Evolutionary conservation across 1,284 basidiomycete species (phyloP), one percentile per base, ranked within the genome.

Genomic region (Erythrobasidium hasegawianum): DNA sequence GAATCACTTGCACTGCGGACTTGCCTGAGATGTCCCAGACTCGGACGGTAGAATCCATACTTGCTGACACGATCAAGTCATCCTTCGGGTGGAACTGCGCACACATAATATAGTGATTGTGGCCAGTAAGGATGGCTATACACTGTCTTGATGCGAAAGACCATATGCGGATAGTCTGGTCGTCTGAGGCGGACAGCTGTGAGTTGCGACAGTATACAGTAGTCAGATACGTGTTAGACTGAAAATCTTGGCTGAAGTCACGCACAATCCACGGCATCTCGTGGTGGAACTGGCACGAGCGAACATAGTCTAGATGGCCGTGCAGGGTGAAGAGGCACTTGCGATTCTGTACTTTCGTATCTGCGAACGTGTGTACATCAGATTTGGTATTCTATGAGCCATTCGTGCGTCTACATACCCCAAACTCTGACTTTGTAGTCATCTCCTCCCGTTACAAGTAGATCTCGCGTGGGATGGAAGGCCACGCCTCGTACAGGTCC

Each of bases 101-200:
- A 66, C 91, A 81, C 78, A 77, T 98, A 80, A 98, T 92, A 79
- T 97, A 98, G 83, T 98, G 96, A 40, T 96, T 97, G 80, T 97
- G 95, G 5, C 95, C 94, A 0, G 93, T 96, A 55, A 98, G 85
- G 73, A 98, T 95, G 64, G 95, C 95, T 72, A 98, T 97, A 80
- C 95, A 98, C 75, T 94, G 93, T 68, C 96, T 83, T 53, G 90
- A 94, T 66, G 96, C 97, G 83, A 94, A 98, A 82, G 98, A 98
- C 96, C 96, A 98, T 80, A 98, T 96, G 66, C 96, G 87, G 79
- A 99, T 97, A n/a, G 96, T 99, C 81, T 99, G 96, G 80, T 99
- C 96, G 77, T 98, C 96, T 22, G 90, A 92, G 56, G 86, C 86
- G n/a, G 94, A 97, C 72, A 98, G 85, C 77, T 65, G 18, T n/a